Conservation (phyloP, 805 yeast species). For the Lipomyces yamadae region DNA sequence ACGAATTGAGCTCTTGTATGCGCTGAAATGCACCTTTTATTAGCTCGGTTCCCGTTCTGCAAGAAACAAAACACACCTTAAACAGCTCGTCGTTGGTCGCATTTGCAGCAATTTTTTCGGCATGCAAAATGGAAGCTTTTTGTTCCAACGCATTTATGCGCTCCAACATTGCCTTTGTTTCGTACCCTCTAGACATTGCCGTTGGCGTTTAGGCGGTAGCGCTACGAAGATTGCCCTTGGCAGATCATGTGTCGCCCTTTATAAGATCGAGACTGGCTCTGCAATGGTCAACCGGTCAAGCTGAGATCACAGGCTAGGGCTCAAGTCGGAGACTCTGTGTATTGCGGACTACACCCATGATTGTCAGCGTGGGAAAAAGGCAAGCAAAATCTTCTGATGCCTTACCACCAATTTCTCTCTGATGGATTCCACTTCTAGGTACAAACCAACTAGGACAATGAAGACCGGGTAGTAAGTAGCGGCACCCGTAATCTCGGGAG, state of each 20-base stretch:
- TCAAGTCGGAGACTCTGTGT: background rate
- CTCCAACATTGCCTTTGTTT: constrained; percentile 27
- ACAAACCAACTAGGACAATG: no score
- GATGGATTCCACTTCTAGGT: no score
- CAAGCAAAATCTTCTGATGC: no score
- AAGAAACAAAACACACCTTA: constrained; percentile 21
- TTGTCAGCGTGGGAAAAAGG: no score
- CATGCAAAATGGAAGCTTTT: constrained; percentile 28
- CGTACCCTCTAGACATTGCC: constrained; percentile 2
- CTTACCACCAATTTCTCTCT: no score
- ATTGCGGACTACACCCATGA: no score
- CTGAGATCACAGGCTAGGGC: background rate
- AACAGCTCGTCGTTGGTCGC: constrained; percentile 30
- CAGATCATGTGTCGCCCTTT: background rate
- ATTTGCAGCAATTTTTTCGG: constrained; percentile 28
- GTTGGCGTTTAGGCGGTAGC: background rate
- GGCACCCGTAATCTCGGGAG: background rate
- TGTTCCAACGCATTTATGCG: constrained; percentile 28
- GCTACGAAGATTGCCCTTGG: background rate
- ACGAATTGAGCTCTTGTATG: constrained; percentile 34
- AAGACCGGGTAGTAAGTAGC: no score
- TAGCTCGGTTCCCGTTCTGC: background rate
- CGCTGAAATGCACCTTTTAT: constrained; percentile 19
- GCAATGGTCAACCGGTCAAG: no score
- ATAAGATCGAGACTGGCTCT: background rate